A percentile compares a stretch with the other conserved stretches of the same genome.
Evolutionary conservation across 2,329 filamentous ascomycete genomes (phyloP).

Genomic region (Proliferodiscus dingleyae): DNA sequence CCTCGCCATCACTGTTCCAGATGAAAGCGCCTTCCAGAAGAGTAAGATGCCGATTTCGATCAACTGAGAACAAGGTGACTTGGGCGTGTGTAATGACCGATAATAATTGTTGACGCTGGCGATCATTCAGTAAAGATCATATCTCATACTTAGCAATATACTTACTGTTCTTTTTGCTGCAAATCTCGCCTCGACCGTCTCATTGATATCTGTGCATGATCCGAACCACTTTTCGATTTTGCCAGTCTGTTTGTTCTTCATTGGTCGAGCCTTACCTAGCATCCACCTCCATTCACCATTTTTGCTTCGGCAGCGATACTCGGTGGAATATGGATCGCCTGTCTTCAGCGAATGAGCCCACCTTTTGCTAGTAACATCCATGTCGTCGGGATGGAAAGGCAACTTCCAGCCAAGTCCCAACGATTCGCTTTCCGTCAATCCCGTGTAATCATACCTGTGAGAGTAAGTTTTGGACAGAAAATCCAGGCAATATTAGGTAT

Average conservation of each 20-base stretch:
- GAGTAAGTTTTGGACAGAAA: not conserved
- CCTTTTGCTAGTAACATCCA: constrained; percentile 45
- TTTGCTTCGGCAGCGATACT: constrained; percentile 64
- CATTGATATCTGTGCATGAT: constrained; percentile 75
- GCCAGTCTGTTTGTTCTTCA: constrained; percentile 60
- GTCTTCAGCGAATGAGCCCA: constrained; percentile 63
- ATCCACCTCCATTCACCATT: constrained; percentile 76
- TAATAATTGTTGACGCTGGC: constrained; percentile 57
- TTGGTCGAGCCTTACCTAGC: constrained; percentile 65
- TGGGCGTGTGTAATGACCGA: constrained; percentile 71
- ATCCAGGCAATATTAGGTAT: not conserved
- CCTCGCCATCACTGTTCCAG: constrained; percentile 38
- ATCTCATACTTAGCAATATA: not conserved
- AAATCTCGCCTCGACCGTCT: constrained; percentile 64
- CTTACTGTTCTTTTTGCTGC: constrained; percentile 54
- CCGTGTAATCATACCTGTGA: constrained; percentile 64
- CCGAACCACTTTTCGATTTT: constrained; percentile 76
- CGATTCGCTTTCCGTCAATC: constrained; percentile 57
- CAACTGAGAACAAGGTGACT: constrained; percentile 71
- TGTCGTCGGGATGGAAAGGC: constrained; percentile 67
- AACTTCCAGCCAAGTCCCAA: constrained; percentile 57
- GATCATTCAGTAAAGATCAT: constrained; percentile 1
- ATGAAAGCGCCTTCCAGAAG: constrained; percentile 66
- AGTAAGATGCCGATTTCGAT: constrained; percentile 55
- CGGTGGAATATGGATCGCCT: constrained; percentile 63